Evolutionary conservation across 2,329 filamentous ascomycete species (phyloP), one percentile per base, ranked within the genome.

Genomic region (Fonsecaea erecta): DNA sequence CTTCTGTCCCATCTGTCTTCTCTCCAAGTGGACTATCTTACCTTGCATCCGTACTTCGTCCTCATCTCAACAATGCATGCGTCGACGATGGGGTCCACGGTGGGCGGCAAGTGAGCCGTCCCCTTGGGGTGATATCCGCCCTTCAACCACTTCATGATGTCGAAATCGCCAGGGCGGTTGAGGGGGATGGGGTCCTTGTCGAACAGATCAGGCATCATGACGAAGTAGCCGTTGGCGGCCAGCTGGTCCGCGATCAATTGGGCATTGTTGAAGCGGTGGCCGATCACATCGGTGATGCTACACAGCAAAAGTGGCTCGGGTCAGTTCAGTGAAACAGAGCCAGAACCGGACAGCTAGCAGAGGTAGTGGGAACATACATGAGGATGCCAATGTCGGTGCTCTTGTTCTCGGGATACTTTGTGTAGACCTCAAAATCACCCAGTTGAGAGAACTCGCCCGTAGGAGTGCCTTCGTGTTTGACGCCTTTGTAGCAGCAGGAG

Each of bases 191-290:
- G 74, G 73, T 91, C 87, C n/a, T 56, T 61, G 65, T 87, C 83
- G 82, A 92, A 90, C 59, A 90, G 77, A 75, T 93, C 90, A 30
- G 90, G 85, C 66, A 93, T 83, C 48, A 91, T 78, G 62, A 84
- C 84, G 63, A 88, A 81, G 79, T 91, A 92, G 71, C 89, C 90
- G 75, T 90, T 89, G 69, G 86, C 85, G 63, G 91, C 91, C 75
- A 85, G 90, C 73, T 90, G 86, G 80, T 93, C 91, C 65, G 90
- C 90, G 72, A 92, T 85, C 68, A 90, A 80, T 77, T 88, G 77
- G 73, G 81, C 78, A 77, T 90, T 88, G 75, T 77, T 76, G 75
- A 83, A 85, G 40, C 78, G 74, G 70, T 86, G 80, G 69, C 86
- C 86, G 66, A 87, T 83, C 68, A 87, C 81, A 71, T 89, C 87